Evolutionary conservation across 495 filamentous ascomycete genomes (phyloP).

Genomic region (Viridothelium virens): DNA sequence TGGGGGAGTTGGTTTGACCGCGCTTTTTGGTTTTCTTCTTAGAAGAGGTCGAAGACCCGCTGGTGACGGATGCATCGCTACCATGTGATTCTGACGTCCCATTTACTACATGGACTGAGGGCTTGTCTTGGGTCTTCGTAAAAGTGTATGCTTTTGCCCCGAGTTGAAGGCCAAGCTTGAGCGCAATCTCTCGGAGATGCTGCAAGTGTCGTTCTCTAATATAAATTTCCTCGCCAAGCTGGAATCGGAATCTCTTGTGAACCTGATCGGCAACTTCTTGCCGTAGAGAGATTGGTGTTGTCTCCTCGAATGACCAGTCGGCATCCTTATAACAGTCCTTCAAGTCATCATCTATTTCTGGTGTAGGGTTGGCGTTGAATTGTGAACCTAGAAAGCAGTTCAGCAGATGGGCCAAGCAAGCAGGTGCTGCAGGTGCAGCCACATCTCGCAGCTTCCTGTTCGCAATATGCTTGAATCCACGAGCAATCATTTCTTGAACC

Average conservation of each 20-base stretch:
- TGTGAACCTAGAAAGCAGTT: constrained; percentile 84
- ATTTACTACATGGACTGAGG: constrained; percentile 17
- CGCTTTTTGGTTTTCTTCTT: constrained; percentile 82
- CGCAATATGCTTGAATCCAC: constrained; percentile 88
- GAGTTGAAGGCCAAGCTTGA: constrained; percentile 89
- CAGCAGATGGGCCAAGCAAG: constrained; percentile 77
- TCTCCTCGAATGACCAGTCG: constrained; percentile 72
- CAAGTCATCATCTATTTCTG: constrained; percentile 68
- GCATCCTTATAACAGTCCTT: constrained; percentile 68
- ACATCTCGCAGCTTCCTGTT: constrained; percentile 70
- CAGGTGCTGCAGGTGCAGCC: constrained; percentile 65
- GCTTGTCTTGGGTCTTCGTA: constrained; percentile 35
- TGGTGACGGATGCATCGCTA: constrained; percentile 13
- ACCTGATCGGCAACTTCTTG: constrained; percentile 66
- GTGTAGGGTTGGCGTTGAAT: constrained; percentile 65
- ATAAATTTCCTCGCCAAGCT: constrained; percentile 60
- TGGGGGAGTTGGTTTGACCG: constrained; percentile 43
- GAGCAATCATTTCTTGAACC: constrained; percentile 84
- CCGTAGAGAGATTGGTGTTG: constrained; percentile 63
- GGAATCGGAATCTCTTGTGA: constrained; percentile 62
- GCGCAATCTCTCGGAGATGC: constrained; percentile 75
- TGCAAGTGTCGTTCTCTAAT: constrained; percentile 63
- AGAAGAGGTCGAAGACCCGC: constrained; percentile 33
- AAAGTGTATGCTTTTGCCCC: constrained; percentile 77
- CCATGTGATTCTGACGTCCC: constrained; percentile 36